A percentile compares a stretch with the other conserved stretches of the same genome.
Evolutionary conservation across 2,329 filamentous ascomycete species (phyloP).

Genomic region (Exophiala xenobiotica): DNA sequence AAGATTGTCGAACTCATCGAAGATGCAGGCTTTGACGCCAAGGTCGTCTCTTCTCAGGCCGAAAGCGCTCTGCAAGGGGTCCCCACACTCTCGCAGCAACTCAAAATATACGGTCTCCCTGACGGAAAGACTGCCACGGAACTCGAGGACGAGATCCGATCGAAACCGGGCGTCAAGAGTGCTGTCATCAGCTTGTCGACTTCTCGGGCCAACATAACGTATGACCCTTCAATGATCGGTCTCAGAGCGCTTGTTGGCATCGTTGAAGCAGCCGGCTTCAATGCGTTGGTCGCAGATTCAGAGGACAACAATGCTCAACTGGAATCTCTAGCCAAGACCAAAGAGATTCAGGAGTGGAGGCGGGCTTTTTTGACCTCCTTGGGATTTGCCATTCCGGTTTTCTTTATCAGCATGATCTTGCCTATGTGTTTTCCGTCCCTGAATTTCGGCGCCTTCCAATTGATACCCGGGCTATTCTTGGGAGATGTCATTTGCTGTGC

Average conservation of each 20-base stretch:
- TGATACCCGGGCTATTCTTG: constrained; percentile 75
- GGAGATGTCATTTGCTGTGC: constrained; percentile 81
- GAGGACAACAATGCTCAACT: constrained; percentile 97
- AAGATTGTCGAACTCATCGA: constrained; percentile 82
- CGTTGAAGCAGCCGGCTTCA: constrained; percentile 79
- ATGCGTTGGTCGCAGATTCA: constrained; percentile 83
- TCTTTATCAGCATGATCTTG: constrained; percentile 88
- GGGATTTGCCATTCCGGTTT: constrained; percentile 83
- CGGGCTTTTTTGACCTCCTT: constrained; percentile 75
- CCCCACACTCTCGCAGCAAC: constrained; percentile 64
- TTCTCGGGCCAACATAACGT: constrained; percentile 70
- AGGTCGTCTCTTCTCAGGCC: constrained; percentile 72
- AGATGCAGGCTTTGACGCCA: constrained; percentile 83
- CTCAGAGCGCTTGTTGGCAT: constrained; percentile 78
- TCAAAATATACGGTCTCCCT: constrained; percentile 79
- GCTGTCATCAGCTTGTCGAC: constrained; percentile 72
- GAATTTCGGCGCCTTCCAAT: constrained; percentile 69
- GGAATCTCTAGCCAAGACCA: constrained; percentile 92
- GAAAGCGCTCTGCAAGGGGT: constrained; percentile 56
- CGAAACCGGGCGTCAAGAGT: constrained; percentile 69
- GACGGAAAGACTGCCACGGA: constrained; percentile 70
- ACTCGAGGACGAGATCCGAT: constrained; percentile 67
- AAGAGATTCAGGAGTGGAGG: constrained; percentile 92
- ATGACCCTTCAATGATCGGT: constrained; percentile 70
- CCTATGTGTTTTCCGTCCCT: constrained; percentile 78